Base-by-base conservation (phyloP, 192 early-diverging fungal species). In the Podochytrium sp. region DNA sequence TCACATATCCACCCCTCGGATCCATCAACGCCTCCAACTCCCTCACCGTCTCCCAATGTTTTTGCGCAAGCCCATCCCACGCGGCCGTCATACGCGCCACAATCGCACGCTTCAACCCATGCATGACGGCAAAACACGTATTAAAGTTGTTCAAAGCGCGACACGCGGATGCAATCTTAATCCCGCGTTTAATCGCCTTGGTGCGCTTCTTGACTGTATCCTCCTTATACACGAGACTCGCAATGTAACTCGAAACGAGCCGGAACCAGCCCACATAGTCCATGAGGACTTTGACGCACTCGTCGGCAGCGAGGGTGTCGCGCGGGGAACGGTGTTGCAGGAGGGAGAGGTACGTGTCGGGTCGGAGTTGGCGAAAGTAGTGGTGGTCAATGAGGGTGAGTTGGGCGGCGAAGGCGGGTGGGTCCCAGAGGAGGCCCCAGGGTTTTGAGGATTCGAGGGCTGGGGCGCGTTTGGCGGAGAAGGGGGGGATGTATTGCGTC, bases 121-220 rank as follows among this genome's bases (percentile, higher is more conserved):
- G 76, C 35, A 79, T 40, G 16, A 87, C 74, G 10, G 82, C 80
- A 67, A 82, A 80, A 14, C 59, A 37, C 18, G 80, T 75, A 43
- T 87, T 81, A 73, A 76, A 85, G 72, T 87, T 85, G 38, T 73
- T 66, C 5, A 85, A 41, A 3, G 77, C 80, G 30, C 76, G 71
- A 49, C 85, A 87, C 16, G 37, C 76, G 79, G 80, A 81, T 0
- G 83, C 86, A 59, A 84, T 79, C 51, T 84, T 85, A 67, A 87
- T 83, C 2, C 82, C 60, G 53, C 53, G 67, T 52, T 85, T 85
- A n/a, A 87, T 73, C 2, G 80, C 80, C 43, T 76, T 71, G 4
- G 79, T 68, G 27, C 72, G 41, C 62, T 79, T 83, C 55, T 85
- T 87, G 32, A 76, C 40, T 10, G 34, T 60, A 34, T 87, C 86